These are phyloP conservation scores for Thelonectria rubi DNA, from an alignment of 2,329 filamentous ascomycete species.

Conservation along the genomic window DNA sequence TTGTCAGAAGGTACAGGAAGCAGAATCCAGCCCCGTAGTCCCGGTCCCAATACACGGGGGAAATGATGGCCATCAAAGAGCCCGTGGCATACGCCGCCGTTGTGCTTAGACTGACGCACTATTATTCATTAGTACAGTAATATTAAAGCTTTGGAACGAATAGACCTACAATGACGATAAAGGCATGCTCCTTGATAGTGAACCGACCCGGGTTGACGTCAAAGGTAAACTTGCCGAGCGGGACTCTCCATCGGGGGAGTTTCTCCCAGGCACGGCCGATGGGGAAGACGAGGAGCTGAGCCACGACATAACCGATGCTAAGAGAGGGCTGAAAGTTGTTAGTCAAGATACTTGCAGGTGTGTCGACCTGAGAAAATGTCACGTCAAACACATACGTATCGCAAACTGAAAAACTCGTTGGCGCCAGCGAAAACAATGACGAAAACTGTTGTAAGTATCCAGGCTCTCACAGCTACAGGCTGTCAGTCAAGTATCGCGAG, in stretches of 20 bases:
- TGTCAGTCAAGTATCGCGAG: not conserved
- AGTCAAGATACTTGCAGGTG: not conserved
- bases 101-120: slow-evolving; percentile 20
- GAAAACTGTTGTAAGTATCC: slow-evolving; percentile 17
- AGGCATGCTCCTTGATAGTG: slow-evolving; percentile 20
- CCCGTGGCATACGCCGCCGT: slow-evolving; percentile 19
- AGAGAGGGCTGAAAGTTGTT: slow-evolving; percentile 5
- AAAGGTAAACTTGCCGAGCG: slow-evolving; percentile 11
- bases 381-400: slow-evolving; percentile 9
- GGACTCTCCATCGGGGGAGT: slow-evolving; percentile 21
- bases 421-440: slow-evolving; percentile 19
- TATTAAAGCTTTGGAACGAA: not conserved
- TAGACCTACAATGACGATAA: slow-evolving; percentile 17
- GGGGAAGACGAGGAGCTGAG: slow-evolving; percentile 21
- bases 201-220: slow-evolving; percentile 21
- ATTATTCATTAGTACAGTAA: not conserved
- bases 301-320: slow-evolving; percentile 21
- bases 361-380: not conserved
- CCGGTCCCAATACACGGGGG: slow-evolving; percentile 22
- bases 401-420: slow-evolving; percentile 24
- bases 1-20: slow-evolving; percentile 22
- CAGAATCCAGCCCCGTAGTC: slow-evolving; percentile 23
- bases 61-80: slow-evolving; percentile 23
- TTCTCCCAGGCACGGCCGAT: slow-evolving; percentile 19
- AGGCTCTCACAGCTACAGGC: slow-evolving; percentile 9